These are phyloP conservation scores for Perilla frutescens DNA, from an alignment of 257 asterid species.

Conservation along the genomic window DNA sequence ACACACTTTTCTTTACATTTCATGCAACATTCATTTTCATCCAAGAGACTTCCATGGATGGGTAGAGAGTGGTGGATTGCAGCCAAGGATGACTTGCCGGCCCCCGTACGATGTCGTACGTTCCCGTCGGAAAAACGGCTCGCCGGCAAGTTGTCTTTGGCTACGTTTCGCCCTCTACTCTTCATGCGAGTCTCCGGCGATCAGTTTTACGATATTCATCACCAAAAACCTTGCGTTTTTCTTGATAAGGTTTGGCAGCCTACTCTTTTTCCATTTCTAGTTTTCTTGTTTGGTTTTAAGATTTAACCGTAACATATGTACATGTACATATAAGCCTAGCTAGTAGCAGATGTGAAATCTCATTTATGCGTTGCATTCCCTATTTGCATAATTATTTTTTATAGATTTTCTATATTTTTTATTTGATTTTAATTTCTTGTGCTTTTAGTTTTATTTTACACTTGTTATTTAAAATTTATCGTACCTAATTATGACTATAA, in stretches of 20 bases:
- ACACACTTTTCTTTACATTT: background rate
- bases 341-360: too few relatives aligned
- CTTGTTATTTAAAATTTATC: too few relatives aligned
- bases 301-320: too few relatives aligned
- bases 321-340: too few relatives aligned
- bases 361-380: too few relatives aligned
- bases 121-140: background rate
- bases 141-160: slow-evolving; percentile 54
- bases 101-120: background rate
- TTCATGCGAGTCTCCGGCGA: slow-evolving; percentile 44
- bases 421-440: too few relatives aligned
- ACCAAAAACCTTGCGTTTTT: background rate
- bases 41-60: slow-evolving; percentile 37
- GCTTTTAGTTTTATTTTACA: too few relatives aligned
- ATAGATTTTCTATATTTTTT: too few relatives aligned
- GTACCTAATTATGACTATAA: too few relatives aligned
- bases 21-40: background rate
- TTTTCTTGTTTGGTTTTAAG: too few relatives aligned
- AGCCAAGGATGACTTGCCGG: slow-evolving; percentile 59
- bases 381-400: too few relatives aligned
- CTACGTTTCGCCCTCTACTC: slow-evolving; percentile 49
- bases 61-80: slow-evolving; percentile 42
- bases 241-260: background rate
- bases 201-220: background rate
- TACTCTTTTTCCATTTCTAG: too few relatives aligned